Evolutionary conservation across 176 grass and related monocot species (phyloP), one percentile per base, ranked within the genome.

Genomic region (Phoenix dactylifera): DNA sequence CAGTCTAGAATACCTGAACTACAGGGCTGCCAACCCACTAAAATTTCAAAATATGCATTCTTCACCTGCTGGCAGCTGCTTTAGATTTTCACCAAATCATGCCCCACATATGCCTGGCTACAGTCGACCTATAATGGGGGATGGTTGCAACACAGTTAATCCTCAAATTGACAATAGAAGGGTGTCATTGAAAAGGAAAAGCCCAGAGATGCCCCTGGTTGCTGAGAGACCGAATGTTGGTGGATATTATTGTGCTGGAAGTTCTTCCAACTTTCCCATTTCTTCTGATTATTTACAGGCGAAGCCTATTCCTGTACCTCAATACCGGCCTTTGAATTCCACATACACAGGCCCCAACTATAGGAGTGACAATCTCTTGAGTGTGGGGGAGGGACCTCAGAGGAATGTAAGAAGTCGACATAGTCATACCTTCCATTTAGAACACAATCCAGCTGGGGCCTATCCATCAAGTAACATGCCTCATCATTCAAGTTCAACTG

Each of bases 361-460:
- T 20, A 72, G 71, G 71, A 50, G 55, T 76, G 35, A 50, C 62
- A 68, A 85, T 44, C 22, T 10, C 28, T 58, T 64, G 53, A 50
- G 19, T 63, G 53, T 63, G 52, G 71, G 67, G 56, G 72, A 83
- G 67, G 79, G 55, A 59, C 74, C 25, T 64, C 72, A 80, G 72
- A 90, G 87, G 69, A 90, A 86, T 71, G 79, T 90, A 22, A 82
- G 87, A 71, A 74, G 72, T 22, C 82, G 82, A 1, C 48, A 66
- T 39, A 60, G 44, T 52, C 6, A 18, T 67, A 67, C 39, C 19
- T 59, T 51, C 79, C 56, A 59, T 9, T 6, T 85, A 28, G 54
- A 78, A 62, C 49, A 72, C 30, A 76, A 55, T 59, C 44, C 74
- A 72, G 55, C 51, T 79, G 53, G 60, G 55, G 19, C 51, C 22